Evolutionary conservation across 345 rosid genomes (phyloP).

Genomic region (Salix exigua): DNA sequence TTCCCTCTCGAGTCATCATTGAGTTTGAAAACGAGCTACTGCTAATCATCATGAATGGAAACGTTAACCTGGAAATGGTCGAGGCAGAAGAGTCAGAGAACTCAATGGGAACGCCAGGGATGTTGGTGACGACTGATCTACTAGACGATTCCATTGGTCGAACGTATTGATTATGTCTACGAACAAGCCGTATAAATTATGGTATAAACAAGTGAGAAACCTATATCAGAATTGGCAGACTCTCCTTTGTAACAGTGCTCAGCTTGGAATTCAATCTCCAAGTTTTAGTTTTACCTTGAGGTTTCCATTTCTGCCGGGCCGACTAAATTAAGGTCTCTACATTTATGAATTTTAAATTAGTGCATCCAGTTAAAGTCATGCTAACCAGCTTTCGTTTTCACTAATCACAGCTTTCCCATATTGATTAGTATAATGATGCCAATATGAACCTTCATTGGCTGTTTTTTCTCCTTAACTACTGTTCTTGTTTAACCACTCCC

Average conservation of each 20-base stretch:
- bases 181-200: not conserved
- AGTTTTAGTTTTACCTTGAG: not conserved
- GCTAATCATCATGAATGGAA: not conserved
- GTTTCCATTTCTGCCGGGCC: not conserved
- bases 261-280: no score
- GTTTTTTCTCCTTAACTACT: not conserved
- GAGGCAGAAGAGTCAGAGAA: not conserved
- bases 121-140: not conserved
- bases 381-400: not conserved
- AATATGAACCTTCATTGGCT: not conserved
- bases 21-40: not conserved
- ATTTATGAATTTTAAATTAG: not conserved
- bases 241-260: not conserved
- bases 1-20: not conserved
- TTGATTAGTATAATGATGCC: conserved; percentile 4
- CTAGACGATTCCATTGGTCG: not conserved
- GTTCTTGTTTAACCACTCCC: conserved; percentile 25
- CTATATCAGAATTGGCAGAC: not conserved
- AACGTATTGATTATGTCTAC: not conserved
- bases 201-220: not conserved
- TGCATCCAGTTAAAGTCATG: not conserved
- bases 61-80: not conserved
- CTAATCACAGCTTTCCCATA: not conserved
- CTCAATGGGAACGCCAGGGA: not conserved
- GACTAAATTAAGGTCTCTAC: not conserved